Evolutionary conservation across 2,329 filamentous ascomycete genomes (phyloP).

Genomic region (Claviceps sp.): DNA sequence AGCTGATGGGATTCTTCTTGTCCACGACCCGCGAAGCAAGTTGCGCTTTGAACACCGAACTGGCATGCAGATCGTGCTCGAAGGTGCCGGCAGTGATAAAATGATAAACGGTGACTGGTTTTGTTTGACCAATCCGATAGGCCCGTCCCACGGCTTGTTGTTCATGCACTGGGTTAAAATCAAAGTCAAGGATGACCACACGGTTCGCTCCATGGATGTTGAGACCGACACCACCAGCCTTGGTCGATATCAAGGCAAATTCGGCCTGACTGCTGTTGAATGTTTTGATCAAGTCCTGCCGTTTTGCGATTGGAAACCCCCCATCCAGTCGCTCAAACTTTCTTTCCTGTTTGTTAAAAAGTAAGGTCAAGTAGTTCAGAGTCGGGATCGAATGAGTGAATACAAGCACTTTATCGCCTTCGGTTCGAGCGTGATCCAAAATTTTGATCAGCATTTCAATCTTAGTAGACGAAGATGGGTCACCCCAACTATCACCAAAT

Average conservation of each 20-base stretch:
- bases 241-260: constrained; percentile 72
- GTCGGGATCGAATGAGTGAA: constrained; percentile 65
- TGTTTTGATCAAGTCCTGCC: constrained; percentile 49
- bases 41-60: constrained; percentile 69
- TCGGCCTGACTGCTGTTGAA: constrained; percentile 50
- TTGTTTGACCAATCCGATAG: constrained; percentile 73
- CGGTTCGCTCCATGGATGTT: constrained; percentile 78
- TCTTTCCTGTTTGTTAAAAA: constrained; percentile 37
- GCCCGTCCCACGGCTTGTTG: constrained; percentile 78
- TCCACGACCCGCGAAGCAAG: constrained; percentile 71
- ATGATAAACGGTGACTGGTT: constrained; percentile 73
- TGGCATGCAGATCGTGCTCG: constrained; percentile 61
- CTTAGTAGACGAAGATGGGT: constrained; percentile 47
- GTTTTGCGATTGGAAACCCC: constrained; percentile 35
- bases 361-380: constrained; percentile 47
- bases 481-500: too few species aligned
- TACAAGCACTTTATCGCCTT: constrained; percentile 62
- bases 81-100: constrained; percentile 68
- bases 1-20: constrained; percentile 61
- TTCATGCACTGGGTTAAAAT: constrained; percentile 69
- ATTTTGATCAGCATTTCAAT: constrained; percentile 55
- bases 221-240: constrained; percentile 66
- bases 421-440: constrained; percentile 45
- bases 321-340: constrained; percentile 55
- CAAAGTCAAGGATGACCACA: constrained; percentile 74